These are phyloP conservation scores for Eimeria zaria DNA, from an alignment of 169 alveolate genomes.

Conservation along the genomic window DNA sequence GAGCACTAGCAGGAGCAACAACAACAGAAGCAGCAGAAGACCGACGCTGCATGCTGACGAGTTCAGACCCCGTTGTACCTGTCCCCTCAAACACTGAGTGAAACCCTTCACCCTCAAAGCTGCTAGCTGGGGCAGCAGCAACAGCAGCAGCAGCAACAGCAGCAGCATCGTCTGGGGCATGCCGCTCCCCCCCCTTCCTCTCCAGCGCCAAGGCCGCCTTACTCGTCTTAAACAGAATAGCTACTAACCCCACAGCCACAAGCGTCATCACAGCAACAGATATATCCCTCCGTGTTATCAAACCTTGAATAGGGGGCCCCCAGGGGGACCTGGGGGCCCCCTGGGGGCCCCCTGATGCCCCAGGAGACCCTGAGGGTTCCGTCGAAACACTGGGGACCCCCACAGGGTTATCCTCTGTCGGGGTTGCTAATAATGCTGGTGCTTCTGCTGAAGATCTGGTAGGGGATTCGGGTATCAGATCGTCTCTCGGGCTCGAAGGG, in stretches of 20 bases:
- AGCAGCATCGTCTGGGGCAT: background rate
- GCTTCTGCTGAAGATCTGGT: background rate
- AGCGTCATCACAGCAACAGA: background rate
- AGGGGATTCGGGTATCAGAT: background rate
- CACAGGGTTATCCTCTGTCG: background rate
- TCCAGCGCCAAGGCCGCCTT: background rate
- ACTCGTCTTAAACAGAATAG: background rate
- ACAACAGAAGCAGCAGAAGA: no score
- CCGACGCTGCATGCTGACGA: no score
- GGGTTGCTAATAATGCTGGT: no score
- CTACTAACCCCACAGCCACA: background rate
- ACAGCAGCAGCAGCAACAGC: background rate
- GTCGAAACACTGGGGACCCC: background rate
- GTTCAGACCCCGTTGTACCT: no score
- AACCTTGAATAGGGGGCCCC: background rate
- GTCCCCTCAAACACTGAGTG: no score
- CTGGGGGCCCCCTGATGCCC: background rate
- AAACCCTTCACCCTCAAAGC: no score
- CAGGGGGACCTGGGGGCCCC: background rate
- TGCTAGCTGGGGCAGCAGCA: background rate
- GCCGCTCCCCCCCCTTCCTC: background rate
- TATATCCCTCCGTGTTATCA: background rate
- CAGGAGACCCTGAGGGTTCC: no score
- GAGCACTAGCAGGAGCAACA: no score
- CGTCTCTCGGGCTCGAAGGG: background rate